Conservation (phyloP, 2,329 filamentous ascomycete species). For the Microdochium nivale region DNA sequence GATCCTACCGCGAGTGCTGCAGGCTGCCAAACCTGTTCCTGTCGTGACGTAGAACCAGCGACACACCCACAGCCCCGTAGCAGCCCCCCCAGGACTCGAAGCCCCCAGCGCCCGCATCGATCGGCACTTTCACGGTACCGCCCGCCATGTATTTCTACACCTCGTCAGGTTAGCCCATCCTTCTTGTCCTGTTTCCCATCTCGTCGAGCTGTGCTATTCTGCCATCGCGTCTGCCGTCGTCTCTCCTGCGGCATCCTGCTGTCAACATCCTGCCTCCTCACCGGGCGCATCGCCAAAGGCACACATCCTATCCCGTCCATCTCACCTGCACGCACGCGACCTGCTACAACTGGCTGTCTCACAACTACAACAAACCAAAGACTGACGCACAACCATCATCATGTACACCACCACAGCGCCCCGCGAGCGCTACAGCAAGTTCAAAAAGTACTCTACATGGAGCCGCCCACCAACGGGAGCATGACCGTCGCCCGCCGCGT, state of each 20-base stretch:
- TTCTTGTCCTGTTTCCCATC: background rate
- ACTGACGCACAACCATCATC: slow-evolving; percentile 7
- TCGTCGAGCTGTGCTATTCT: slow-evolving; percentile 1
- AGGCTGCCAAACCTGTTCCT: background rate
- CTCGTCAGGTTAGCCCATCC: slow-evolving; percentile 17
- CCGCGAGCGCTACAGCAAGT: slow-evolving; percentile 21
- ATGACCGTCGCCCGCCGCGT: slow-evolving; percentile 24
- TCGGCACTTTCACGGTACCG: slow-evolving; percentile 5
- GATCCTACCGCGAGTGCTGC: too few relatives aligned
- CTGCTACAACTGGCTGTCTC: background rate
- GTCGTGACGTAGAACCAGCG: background rate
- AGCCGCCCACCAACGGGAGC: slow-evolving; percentile 26
- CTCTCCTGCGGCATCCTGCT: too few relatives aligned
- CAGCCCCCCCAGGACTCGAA: background rate
- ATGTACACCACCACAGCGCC: slow-evolving; percentile 20
- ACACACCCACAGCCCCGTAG: background rate
- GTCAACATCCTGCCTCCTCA: too few relatives aligned
- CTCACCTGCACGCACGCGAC: background rate
- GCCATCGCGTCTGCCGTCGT: slow-evolving; percentile 1
- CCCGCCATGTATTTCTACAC: slow-evolving; percentile 16
- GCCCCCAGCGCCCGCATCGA: background rate
- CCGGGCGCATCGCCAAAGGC: too few relatives aligned
- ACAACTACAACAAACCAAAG: slow-evolving; percentile 1
- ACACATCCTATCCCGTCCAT: too few relatives aligned
- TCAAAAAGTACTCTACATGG: slow-evolving; percentile 33